Percentiles rank a stretch among this genome's conserved stretches.
Conservation (phyloP, 163 green algal species). For the Chlorella variabilis region DNA sequence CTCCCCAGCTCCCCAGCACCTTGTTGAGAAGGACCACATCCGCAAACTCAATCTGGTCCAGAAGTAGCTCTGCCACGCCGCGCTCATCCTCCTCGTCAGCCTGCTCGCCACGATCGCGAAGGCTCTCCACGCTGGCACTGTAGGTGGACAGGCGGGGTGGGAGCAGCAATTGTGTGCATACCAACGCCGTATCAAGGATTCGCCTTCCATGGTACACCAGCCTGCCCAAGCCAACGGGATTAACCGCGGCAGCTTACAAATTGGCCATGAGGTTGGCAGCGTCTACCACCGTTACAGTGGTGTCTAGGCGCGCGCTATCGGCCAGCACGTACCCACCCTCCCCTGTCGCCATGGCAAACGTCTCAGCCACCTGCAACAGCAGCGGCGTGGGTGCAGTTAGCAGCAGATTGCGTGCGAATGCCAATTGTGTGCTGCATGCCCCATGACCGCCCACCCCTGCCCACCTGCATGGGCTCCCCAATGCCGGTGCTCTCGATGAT, state of each 20-base stretch:
- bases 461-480: slow-evolving; percentile 68
- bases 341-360: slow-evolving; percentile 61
- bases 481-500: slow-evolving; percentile 81
- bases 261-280: slow-evolving; percentile 63
- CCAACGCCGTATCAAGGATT: no score
- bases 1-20: slow-evolving; percentile 17
- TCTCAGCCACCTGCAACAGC: slow-evolving; percentile 70
- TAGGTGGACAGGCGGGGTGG: not conserved
- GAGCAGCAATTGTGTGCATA: not conserved
- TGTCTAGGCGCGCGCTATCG: slow-evolving; percentile 72
- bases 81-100: slow-evolving; percentile 59
- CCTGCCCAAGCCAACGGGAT: no score
- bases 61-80: slow-evolving; percentile 69
- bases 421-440: no score
- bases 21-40: slow-evolving; percentile 92
- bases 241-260: slow-evolving; percentile 52
- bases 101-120: slow-evolving; percentile 6
- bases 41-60: slow-evolving; percentile 87
- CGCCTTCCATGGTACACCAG: no score
- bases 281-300: slow-evolving; percentile 84
- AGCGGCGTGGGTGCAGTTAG: no score
- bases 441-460: no score
- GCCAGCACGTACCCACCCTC: slow-evolving; percentile 39
- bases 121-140: slow-evolving; percentile 41
- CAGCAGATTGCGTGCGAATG: no score